Base-by-base conservation (phyloP, 164 flowering plant genomes). In the Annona squamosa region DNA sequence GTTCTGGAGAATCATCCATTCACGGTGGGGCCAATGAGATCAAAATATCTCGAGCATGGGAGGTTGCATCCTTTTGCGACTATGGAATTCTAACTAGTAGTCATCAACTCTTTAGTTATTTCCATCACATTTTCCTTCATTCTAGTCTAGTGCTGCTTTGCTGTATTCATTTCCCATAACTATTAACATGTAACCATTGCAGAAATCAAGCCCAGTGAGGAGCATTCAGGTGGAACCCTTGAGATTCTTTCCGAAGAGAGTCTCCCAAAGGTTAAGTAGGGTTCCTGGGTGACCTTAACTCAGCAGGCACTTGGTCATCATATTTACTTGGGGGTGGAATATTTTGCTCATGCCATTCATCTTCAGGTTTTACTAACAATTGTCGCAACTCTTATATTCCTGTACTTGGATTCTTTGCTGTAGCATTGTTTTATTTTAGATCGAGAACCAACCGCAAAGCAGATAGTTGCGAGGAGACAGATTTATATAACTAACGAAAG, bases 221-320 rank as follows among this genome's bases (percentile, higher is more conserved):
- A 87, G 48, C 93, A 90, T 76, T 83, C 84, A 6, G 94, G 90
- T 71, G 86, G 85, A 63, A 90, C 93, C 3, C 84, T 90, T 16
- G 94, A 91, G 78, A 68, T 88, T 68, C 93, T 90, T 47, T 82
- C 89, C 0, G 93, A 90, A 74, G 94, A 84, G 73, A 65, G 83
- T 76, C 85, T 91, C 42, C 81, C 77, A 63, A 88, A 86, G 74
- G 74, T 85, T 78, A 57, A 76, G 61, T 45, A 75, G 65, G 48
- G 48, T 45, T 16, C 48, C 68, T 41, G 42, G 47, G 17, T 46
- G 1, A 66, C 68, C 48, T 66, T 18, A 3, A 66, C 43, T 64
- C 26, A 4, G 26, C 26, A 64, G 66, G 66, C 6, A 64, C 66
- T 64, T 19, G 5, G 66, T 42, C 66, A 64, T 64, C 66, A 52